phyloP scores from a whole-genome alignment of 176 grass and related monocot species.

The Carex littledalei region DNA sequence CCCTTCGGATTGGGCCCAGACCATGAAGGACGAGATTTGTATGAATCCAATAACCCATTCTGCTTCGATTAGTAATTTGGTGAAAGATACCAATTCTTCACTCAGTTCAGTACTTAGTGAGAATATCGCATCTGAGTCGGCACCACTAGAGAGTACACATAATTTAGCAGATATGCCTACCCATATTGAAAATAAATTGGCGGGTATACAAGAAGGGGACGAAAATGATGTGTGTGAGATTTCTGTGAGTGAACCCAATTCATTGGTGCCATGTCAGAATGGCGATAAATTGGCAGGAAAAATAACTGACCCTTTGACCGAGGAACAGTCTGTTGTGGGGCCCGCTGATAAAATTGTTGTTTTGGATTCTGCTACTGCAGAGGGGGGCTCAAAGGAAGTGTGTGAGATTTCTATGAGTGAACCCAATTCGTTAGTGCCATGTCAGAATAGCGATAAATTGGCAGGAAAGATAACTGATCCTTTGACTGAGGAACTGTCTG shows the following conservation, averaged over 20 bases:
- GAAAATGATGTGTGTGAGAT: neutral
- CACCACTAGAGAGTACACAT: slow-evolving; percentile 23
- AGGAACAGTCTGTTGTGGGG: neutral
- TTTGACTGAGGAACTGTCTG: neutral
- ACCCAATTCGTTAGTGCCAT: neutral
- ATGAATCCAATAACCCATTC: slow-evolving; percentile 25
- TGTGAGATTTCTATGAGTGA: neutral
- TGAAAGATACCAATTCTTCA: slow-evolving; percentile 51
- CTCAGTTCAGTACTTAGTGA: slow-evolving; percentile 58
- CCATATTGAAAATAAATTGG: neutral
- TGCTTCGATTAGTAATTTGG: slow-evolving; percentile 41
- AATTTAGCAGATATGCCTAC: neutral
- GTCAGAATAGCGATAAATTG: slow-evolving; percentile 6
- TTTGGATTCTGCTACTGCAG: slow-evolving; percentile 1
- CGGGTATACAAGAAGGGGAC: neutral
- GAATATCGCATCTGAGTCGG: slow-evolving; percentile 38
- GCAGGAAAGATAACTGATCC: neutral
- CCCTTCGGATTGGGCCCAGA: slow-evolving; percentile 42
- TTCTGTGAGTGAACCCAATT: neutral
- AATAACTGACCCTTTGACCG: neutral
- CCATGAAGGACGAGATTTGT: slow-evolving; percentile 45
- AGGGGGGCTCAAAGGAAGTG: neutral
- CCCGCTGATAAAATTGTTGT: neutral
- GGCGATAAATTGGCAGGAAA: neutral
- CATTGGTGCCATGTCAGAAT: slow-evolving; percentile 12